Conservation (phyloP, 2,329 filamentous ascomycete genomes). For the Colletotrichum incanum region DNA sequence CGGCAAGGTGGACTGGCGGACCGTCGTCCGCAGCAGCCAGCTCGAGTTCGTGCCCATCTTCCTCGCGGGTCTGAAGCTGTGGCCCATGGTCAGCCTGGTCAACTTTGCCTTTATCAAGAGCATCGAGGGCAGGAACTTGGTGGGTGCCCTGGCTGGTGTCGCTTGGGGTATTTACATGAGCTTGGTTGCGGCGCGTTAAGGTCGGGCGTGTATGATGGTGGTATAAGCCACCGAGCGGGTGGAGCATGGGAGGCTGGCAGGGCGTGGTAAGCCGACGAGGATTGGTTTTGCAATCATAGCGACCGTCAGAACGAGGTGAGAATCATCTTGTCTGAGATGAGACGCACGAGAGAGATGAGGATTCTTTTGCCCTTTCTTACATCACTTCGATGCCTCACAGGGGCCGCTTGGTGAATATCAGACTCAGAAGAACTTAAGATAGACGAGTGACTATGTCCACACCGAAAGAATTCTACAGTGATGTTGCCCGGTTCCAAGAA, state of each 20-base stretch:
- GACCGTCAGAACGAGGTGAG: background rate
- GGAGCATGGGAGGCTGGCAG: background rate
- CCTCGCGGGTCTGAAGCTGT: conserved; percentile 77
- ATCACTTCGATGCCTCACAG: background rate
- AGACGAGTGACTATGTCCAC: background rate
- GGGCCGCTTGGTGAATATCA: background rate
- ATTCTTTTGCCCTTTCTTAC: background rate
- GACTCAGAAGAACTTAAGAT: background rate
- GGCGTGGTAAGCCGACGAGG: background rate
- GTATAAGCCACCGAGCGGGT: background rate
- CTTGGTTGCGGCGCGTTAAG: conserved; percentile 63
- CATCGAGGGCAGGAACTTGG: conserved; percentile 78
- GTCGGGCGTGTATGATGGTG: conserved; percentile 17
- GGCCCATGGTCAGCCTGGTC: conserved; percentile 78
- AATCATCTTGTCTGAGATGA: background rate
- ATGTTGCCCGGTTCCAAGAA: background rate
- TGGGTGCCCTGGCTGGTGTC: conserved; percentile 81
- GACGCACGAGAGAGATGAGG: too few species aligned
- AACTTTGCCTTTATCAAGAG: conserved; percentile 80
- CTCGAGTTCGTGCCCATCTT: conserved; percentile 77
- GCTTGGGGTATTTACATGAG: conserved; percentile 84
- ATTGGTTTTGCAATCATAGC: too few species aligned
- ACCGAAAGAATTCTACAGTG: too few species aligned
- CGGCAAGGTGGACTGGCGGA: conserved; percentile 59
- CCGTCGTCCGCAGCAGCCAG: conserved; percentile 60